Evolutionary conservation across 345 rosid genomes (phyloP).

Genomic region (Rhizophora mangle): DNA sequence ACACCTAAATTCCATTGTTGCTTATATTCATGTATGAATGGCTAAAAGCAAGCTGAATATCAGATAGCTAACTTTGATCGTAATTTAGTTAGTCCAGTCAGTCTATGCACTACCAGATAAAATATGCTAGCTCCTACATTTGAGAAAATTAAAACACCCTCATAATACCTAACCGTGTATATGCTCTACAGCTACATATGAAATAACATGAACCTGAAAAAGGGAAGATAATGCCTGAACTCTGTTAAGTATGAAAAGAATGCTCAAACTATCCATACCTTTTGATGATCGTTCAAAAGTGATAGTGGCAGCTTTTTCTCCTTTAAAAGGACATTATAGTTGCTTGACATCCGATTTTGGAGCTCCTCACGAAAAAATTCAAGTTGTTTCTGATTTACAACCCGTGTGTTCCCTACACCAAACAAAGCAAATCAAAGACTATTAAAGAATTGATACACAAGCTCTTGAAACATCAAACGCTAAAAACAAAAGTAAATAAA

Average conservation of each 20-base stretch:
- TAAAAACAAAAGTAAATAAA: too few relatives aligned
- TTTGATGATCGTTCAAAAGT: slow-evolving; percentile 67
- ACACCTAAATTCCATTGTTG: too few relatives aligned
- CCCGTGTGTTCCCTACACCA: slow-evolving; percentile 62
- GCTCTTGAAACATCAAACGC: too few relatives aligned
- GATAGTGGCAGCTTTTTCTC: slow-evolving; percentile 76
- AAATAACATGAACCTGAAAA: too few relatives aligned
- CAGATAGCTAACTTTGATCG: not conserved
- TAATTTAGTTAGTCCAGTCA: not conserved
- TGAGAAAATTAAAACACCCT: too few relatives aligned
- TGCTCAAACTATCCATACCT: slow-evolving; percentile 39
- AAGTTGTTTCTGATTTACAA: slow-evolving; percentile 72
- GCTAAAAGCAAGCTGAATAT: not conserved
- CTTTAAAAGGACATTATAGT: slow-evolving; percentile 72
- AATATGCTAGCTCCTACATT: too few relatives aligned
- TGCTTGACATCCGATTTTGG: slow-evolving; percentile 55
- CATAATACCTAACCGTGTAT: too few relatives aligned
- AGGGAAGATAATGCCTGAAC: too few relatives aligned
- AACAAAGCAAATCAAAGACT: too few relatives aligned
- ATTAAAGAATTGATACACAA: too few relatives aligned
- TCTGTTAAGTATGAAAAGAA: not conserved
- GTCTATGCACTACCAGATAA: too few relatives aligned
- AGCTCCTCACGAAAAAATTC: slow-evolving; percentile 80
- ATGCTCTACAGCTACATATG: too few relatives aligned
- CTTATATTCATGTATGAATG: not conserved